A percentile compares a stretch with the other conserved stretches of the same genome.
These are phyloP conservation scores for Saksenaea oblongispora DNA, from an alignment of 371 early-diverging fungal species.

Conservation along the genomic window DNA sequence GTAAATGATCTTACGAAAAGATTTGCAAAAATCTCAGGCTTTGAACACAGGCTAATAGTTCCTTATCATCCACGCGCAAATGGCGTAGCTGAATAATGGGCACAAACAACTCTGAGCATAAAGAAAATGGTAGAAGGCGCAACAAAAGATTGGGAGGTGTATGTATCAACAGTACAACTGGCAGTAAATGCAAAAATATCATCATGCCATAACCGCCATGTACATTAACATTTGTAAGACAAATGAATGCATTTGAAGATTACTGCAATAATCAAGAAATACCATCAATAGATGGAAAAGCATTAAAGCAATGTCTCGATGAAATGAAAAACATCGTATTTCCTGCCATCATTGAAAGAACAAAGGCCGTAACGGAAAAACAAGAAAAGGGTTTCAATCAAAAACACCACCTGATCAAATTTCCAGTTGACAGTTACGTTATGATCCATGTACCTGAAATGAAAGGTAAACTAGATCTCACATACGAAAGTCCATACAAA, in stretches of 20 bases:
- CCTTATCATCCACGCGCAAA: slow-evolving; percentile 30
- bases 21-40: slow-evolving; percentile 4
- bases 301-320: not conserved
- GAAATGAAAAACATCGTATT: slow-evolving; percentile 10
- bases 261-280: not conserved
- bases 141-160: slow-evolving; percentile 22
- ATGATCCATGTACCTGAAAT: too few relatives aligned
- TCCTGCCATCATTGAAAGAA: slow-evolving; percentile 11
- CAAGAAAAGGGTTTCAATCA: not conserved
- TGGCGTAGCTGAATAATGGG: slow-evolving; percentile 23
- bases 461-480: slow-evolving; percentile 10
- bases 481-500: slow-evolving; percentile 13
- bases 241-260: slow-evolving; percentile 14
- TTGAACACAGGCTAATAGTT: slow-evolving; percentile 19
- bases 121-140: slow-evolving; percentile 14
- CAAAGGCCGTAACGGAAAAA: not conserved
- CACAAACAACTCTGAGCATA: slow-evolving; percentile 15
- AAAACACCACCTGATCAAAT: slow-evolving; percentile 8
- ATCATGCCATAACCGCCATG: slow-evolving; percentile 10
- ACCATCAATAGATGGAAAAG: not conserved
- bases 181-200: slow-evolving; percentile 6
- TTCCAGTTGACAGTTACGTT: slow-evolving; percentile 5
- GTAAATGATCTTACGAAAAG: slow-evolving; percentile 8
- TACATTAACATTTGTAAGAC: slow-evolving; percentile 17
- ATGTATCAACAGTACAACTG: slow-evolving; percentile 22